A percentile compares a stretch with the other conserved stretches of the same genome.
Conservation (phyloP, 139 green algal species). For the Haematococcus sp. region DNA sequence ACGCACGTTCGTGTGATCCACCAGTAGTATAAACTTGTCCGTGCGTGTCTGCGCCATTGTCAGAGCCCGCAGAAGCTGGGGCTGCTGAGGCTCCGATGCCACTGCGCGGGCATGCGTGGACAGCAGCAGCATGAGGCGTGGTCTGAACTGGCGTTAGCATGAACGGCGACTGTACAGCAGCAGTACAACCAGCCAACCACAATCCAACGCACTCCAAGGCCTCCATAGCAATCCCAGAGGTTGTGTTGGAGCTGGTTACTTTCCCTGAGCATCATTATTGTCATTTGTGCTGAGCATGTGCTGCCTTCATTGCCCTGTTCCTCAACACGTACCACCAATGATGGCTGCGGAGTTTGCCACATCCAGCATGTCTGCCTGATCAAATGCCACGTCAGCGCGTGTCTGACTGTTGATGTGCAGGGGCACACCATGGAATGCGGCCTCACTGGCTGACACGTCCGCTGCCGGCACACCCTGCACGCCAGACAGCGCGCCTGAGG, state of each 20-base stretch:
- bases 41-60: background rate
- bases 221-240: too few species aligned
- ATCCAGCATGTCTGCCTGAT: constrained; percentile 57
- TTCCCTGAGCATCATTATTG: too few species aligned
- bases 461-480: constrained; percentile 4
- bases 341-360: constrained; percentile 30
- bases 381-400: constrained; percentile 13
- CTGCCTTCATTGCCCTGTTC: too few species aligned
- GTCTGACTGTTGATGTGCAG: background rate
- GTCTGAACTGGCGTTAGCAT: too few species aligned
- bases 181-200: too few species aligned
- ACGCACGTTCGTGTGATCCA: background rate
- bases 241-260: too few species aligned
- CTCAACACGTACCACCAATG: constrained; percentile 27
- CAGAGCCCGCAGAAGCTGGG: constrained; percentile 26
- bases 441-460: constrained; percentile 21
- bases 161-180: too few species aligned
- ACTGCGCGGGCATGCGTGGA: too few species aligned
- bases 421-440: constrained; percentile 29
- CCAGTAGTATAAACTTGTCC: background rate
- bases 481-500: background rate
- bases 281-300: too few species aligned
- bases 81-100: constrained; percentile 45
- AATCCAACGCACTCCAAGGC: too few species aligned
- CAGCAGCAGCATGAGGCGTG: too few species aligned